Evolutionary conservation across 2,329 filamentous ascomycete species (phyloP), one percentile per base, ranked within the genome.

Genomic region (Fusarium guadeloupense): DNA sequence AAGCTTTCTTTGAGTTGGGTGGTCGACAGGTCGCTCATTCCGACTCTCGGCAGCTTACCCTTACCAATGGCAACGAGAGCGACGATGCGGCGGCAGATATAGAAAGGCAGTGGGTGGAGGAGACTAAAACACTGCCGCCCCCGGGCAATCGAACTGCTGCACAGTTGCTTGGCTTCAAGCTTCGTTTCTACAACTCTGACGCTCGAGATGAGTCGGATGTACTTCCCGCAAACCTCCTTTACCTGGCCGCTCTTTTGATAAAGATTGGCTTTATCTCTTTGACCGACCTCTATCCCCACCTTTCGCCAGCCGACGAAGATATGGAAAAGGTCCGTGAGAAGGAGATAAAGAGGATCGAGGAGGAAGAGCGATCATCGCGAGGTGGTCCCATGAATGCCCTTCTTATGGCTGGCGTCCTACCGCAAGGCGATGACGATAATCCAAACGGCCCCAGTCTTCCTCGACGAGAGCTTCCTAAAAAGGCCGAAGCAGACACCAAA

Each of bases 221-320:
- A 4, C 82, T 98, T 3, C 95, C 95, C 0, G 91, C 95, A 33
- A 99, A 99, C 68, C 82, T 99, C 4, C 92, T 98, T 25, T 96
- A 95, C 66, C 84, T 99, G 16, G 90, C 93, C 0, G 93, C 95
- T 2, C 84, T 98, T 28, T 85, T 99, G 25, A 93, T 99, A 77
- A 99, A 99, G 77, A 91, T 97, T 64, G 96, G 95, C 2, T 99
- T 99, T 74, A 92, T 99, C 56, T 97, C 95, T 2, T 80, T 99
- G 7, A 85, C 87, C 46, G 95, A 99, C 71, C 80, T 99, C 2
- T 98, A 97, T 73, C 89, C 93, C 14, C 95, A 99, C 73, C 83
- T 99, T 1, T 96, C 93, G 80, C 92, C 95, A 8, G 79, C 84
- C 1, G 95, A 98, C 64, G 88, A 92, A 26, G 82, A 87, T 5